Percentiles rank a stretch among this genome's conserved stretches.
Evolutionary conservation across 2,329 filamentous ascomycete genomes (phyloP).

Genomic region (Alternaria alternata): DNA sequence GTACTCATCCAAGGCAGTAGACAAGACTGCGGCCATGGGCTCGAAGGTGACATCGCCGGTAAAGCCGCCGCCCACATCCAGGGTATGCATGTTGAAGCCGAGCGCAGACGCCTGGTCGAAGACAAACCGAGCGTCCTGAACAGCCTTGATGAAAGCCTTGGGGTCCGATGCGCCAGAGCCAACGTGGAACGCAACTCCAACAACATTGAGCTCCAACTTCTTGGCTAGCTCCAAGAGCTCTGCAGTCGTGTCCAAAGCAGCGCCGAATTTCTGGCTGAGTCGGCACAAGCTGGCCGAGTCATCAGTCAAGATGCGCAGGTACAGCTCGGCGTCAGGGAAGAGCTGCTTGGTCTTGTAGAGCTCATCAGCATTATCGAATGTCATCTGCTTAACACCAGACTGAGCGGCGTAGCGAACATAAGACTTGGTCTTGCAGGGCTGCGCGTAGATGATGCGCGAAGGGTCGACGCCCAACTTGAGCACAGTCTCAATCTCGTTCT

Average conservation of each 20-base stretch:
- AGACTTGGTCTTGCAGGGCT: constrained; percentile 99
- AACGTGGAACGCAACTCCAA: constrained; percentile 97
- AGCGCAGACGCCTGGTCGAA: constrained; percentile 83
- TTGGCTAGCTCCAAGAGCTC: constrained; percentile 81
- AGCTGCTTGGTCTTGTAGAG: constrained; percentile 96
- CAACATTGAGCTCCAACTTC: constrained; percentile 84
- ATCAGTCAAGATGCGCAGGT: constrained; percentile 93
- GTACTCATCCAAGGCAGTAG: constrained; percentile 81
- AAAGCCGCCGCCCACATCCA: constrained; percentile 96
- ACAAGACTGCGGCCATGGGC: constrained; percentile 82
- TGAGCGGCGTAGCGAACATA: constrained; percentile 90
- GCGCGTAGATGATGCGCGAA: constrained; percentile 95
- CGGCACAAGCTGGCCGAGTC: constrained; percentile 94
- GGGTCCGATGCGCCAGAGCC: constrained; percentile 96
- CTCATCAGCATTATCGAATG: constrained; percentile 98
- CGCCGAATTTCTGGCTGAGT: constrained; percentile 96
- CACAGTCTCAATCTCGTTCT: constrained; percentile 94
- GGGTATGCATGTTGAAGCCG: constrained; percentile 82
- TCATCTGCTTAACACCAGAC: constrained; percentile 94
- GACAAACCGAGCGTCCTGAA: constrained; percentile 85
- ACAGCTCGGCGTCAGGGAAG: constrained; percentile 88
- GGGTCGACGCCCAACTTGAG: constrained; percentile 83
- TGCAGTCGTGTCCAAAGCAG: constrained; percentile 81
- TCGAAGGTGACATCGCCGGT: constrained; percentile 91
- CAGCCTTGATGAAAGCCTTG: constrained; percentile 87